Evolutionary conservation across 345 rosid genomes (phyloP), one percentile per base, ranked within the genome.

Genomic region (Erysimum cheiranthoides): DNA sequence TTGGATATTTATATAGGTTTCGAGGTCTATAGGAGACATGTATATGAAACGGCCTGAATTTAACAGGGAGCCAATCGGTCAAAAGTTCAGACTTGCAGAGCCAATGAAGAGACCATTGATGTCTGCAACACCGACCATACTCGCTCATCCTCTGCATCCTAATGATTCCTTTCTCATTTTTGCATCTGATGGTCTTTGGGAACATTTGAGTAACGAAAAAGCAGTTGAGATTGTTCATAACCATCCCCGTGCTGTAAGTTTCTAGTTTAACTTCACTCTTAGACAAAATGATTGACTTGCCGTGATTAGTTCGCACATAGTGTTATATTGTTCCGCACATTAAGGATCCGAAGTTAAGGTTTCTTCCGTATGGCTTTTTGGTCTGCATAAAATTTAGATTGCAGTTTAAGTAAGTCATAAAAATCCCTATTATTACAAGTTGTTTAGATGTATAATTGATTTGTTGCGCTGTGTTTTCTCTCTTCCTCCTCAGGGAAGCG

Each of bases 101-200:
- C 93, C 98, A 73, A 87, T 89, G 63, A 64, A 75, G 75, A 82
- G 86, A 89, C 96, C 97, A 16, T 80, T 88, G 67, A 71, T 94
- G 87, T 81, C 88, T 70, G 96, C 92, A 77, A 66, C 78, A 69
- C 98, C 97, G 8, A 75, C 89, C 3, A 85, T 94, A 53, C 62
- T 86, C 49, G 60, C 85, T 69, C 95, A 90, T 79, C 80, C 84
- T 32, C 82, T 94, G 71, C 90, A 90, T 4, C 93, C 96, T 62
- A 87, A 74, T 79, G 98, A 94, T 84, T 87, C 89, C 38, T 87
- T 91, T 87, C 94, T 91, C 73, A 89, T 93, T 70, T 88, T 94
- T 85, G 96, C 98, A 61, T 93, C 98, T 2, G 95, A 93, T 86
- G 97, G 97, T 76, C 92, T 93, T 32, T 93, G 98, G 97, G 97